Evolutionary conservation across 345 rosid species (phyloP).

Genomic region (Moringa oleifera): DNA sequence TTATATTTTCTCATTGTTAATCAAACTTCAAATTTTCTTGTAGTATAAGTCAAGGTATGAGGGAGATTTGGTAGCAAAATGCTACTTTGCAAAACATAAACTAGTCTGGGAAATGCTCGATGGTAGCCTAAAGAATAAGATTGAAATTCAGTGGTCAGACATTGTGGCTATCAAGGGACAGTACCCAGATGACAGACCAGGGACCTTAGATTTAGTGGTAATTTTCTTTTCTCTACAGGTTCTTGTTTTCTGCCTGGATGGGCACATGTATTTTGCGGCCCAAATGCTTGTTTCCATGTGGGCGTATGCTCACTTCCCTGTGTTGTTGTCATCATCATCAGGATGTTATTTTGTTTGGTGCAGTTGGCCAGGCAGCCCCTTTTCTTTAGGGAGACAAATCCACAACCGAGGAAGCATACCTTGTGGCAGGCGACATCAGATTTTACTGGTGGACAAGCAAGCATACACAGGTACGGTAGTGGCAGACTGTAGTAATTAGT

Average conservation of each 20-base stretch:
- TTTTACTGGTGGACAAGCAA: conserved; percentile 68
- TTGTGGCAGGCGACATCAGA: conserved; percentile 73
- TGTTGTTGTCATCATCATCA: no score
- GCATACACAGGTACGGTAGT: conserved; percentile 50
- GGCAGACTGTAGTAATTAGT: no score
- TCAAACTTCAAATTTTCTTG: no score
- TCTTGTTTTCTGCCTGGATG: not conserved
- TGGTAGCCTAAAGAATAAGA: conserved; percentile 71
- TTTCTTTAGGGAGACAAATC: conserved; percentile 72
- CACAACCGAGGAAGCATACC: conserved; percentile 74
- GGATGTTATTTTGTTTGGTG: conserved; percentile 13
- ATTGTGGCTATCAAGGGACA: conserved; percentile 55
- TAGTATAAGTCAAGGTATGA: conserved; percentile 65
- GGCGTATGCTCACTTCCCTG: no score
- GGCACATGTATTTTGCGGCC: not conserved
- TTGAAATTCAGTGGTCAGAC: conserved; percentile 81
- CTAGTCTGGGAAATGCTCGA: conserved; percentile 84
- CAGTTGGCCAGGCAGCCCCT: conserved; percentile 76
- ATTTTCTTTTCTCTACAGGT: conserved; percentile 1
- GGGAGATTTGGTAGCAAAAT: conserved; percentile 74
- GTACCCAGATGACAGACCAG: conserved; percentile 40
- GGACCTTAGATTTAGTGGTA: conserved; percentile 62
- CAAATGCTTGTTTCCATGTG: no score
- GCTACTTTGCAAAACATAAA: conserved; percentile 74
- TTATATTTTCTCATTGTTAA: no score